Evolutionary conservation across 306 rosid genomes (phyloP), one percentile per base, ranked within the genome.

Genomic region (Pyrus communis): DNA sequence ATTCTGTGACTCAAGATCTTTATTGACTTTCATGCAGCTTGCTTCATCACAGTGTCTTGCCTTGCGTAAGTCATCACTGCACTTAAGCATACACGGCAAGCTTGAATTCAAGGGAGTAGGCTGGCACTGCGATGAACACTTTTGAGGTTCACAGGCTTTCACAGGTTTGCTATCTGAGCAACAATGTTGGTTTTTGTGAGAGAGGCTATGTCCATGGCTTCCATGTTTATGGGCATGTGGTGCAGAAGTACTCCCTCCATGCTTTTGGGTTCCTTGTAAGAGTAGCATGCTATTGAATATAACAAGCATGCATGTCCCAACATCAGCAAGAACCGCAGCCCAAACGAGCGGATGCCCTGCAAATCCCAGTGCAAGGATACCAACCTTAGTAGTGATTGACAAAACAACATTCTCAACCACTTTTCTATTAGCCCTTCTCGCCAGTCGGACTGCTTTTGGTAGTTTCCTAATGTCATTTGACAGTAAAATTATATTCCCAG

Each of bases 301-400:
- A 52, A 96, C 99, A 25, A 91, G 79, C 57, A 96, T 4, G 73
- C 99, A 92, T 15, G 97, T 93, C 72, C 99, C 99, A 51, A 89
- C 97, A 82, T 96, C 99, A 14, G 97, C 98, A 51, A 92, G 91
- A 85, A 96, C 99, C 66, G 99, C 99, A n/a, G 98, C 99, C 98
- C 99, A 92, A 67, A 96, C 88, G 55, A 92, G 85, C 21, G 99
- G 99, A 79, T 92, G 87, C 35, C 99, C 99, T n/a, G 81, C 91
- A 74, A 96, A 69, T 74, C 92, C 97, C 71, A 96, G 85, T 22
- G 87, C 93, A 13, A 96, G 76, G 46, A 96, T 88, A 0, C 85
- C 89, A 10, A 31, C 80, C 86, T 93, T 96, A 10, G 93, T 85
- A 68, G 74, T 65, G 62, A 92, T 77, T 1, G 99, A 88, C 66